Percentiles rank a stretch among this genome's conserved stretches.
Conservation (phyloP, 177 flowering plant species). For the Vitis hybrid region DNA sequence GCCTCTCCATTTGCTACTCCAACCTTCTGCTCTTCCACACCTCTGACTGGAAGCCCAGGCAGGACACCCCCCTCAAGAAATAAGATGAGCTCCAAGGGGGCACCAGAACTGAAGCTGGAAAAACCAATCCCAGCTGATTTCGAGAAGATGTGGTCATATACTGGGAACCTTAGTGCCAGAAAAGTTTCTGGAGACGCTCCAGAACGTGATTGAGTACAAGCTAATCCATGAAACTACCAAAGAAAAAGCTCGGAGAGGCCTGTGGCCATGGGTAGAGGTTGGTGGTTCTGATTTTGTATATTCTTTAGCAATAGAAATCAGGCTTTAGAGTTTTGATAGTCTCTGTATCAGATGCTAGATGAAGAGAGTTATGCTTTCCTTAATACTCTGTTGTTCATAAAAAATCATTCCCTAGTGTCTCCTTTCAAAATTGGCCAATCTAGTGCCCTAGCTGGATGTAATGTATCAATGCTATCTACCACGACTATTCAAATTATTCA, state of each 20-base stretch:
- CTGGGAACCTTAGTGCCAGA: slow-evolving; percentile 54
- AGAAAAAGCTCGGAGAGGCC: neutral
- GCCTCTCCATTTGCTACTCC: slow-evolving; percentile 71
- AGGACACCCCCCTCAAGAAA: slow-evolving; percentile 23
- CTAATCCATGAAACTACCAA: slow-evolving; percentile 1
- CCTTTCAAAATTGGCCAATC: too few species aligned
- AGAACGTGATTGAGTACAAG: slow-evolving; percentile 40
- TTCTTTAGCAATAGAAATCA: slow-evolving; percentile 15
- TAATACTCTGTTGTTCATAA: neutral
- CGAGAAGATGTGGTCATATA: slow-evolving; percentile 53
- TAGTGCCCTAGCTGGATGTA: neutral
- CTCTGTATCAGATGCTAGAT: neutral
- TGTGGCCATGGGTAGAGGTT: neutral
- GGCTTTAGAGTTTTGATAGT: slow-evolving; percentile 16
- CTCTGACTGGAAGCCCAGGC: slow-evolving; percentile 43
- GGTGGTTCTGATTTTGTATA: slow-evolving; percentile 14
- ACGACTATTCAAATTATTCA: too few species aligned
- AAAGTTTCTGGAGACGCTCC: slow-evolving; percentile 43
- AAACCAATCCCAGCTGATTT: slow-evolving; percentile 28
- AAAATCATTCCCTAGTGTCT: neutral
- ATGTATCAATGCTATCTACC: too few species aligned
- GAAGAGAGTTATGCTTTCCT: slow-evolving; percentile 1
- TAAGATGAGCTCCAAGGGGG: slow-evolving; percentile 22
- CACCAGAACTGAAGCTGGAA: slow-evolving; percentile 23
- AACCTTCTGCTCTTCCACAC: slow-evolving; percentile 52